Base-by-base conservation (phyloP, 2,329 filamentous ascomycete species). In the Fusarium caatingaense region DNA sequence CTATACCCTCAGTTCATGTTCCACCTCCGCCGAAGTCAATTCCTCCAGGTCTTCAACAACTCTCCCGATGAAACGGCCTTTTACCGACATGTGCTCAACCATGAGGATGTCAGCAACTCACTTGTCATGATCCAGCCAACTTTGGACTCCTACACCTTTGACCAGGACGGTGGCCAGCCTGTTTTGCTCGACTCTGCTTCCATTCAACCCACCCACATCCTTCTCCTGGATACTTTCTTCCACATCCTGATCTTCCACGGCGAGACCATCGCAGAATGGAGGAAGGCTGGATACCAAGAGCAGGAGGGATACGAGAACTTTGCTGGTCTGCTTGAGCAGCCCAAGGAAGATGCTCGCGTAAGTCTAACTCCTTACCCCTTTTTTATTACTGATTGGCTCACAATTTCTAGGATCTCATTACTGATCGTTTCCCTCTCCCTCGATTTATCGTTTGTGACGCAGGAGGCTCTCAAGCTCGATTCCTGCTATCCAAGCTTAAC, bases 1-100 rank as follows among this genome's bases (percentile, higher is more conserved):
- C 87, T 99, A 18, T 99, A 99, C 78, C 96, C 96, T 27, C 96
- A 99, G 79, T 99, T 99, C 83, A 99, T 99, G 96, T 99, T 99
- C 86, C 96, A 99, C 80, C 87, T 99, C 66, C 92, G 96, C 74
- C 90, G 96, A 81, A 97, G 94, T 81, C 96, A 98, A 81, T 99
- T 99, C 85, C 82, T 99, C 71, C 96, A 99, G 78, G 94, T 99
- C 60, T 99, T 99, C 88, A 99, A 99, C 85, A 99, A 98, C 81
- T 98, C 95, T 1, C 96, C 96, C 10, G 96, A 99, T 76, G 96
- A 99, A 82, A 99, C 96, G 25, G 96, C 96, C n/a, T 99, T 99
- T 82, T 97, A 98, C 79, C 89, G 96, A 66, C 96, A 99, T 78
- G 94, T 99, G 5, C 86, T 99, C 69, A 97, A 98, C 79, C 94